phyloP scores from a whole-genome alignment of 306 rosid species.

The Pueraria montana region DNA sequence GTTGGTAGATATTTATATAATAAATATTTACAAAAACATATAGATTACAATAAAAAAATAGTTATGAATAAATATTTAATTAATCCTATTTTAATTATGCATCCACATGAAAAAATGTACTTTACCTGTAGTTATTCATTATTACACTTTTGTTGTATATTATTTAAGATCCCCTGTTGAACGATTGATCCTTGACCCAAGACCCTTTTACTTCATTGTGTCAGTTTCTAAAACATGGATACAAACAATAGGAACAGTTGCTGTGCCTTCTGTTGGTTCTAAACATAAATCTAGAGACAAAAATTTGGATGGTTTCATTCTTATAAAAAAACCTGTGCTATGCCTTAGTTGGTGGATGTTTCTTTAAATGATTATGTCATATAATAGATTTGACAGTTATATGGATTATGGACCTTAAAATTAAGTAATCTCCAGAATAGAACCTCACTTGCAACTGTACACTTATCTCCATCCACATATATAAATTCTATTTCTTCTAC shows the following conservation, averaged over 20 bases:
- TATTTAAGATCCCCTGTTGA: not conserved
- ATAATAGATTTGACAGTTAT: conserved; percentile 1
- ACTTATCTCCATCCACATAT: not conserved
- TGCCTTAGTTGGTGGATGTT: not conserved
- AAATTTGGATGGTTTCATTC: conserved; percentile 1
- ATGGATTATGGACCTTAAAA: conserved; percentile 8
- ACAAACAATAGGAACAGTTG: conserved; percentile 36
- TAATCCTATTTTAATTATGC: conserved; percentile 6
- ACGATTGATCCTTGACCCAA: not conserved
- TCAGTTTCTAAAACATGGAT: conserved; percentile 23
- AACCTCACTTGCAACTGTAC: conserved; percentile 12
- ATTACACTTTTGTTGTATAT: not conserved
- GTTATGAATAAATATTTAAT: not conserved
- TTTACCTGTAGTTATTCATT: conserved; percentile 1
- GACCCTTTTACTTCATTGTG: not conserved
- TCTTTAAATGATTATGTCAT: not conserved
- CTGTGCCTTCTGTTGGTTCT: conserved; percentile 32
- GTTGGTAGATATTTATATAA: not conserved
- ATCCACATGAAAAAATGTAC: conserved; percentile 4
- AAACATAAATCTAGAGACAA: not conserved
- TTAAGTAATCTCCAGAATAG: conserved; percentile 17
- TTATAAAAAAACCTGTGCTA: not conserved
- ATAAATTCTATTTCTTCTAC: conserved; percentile 40
- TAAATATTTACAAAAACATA: not conserved
- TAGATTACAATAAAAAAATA: not conserved